Conservation (phyloP, 2,329 filamentous ascomycete genomes). For the Cladosporium sp. region DNA sequence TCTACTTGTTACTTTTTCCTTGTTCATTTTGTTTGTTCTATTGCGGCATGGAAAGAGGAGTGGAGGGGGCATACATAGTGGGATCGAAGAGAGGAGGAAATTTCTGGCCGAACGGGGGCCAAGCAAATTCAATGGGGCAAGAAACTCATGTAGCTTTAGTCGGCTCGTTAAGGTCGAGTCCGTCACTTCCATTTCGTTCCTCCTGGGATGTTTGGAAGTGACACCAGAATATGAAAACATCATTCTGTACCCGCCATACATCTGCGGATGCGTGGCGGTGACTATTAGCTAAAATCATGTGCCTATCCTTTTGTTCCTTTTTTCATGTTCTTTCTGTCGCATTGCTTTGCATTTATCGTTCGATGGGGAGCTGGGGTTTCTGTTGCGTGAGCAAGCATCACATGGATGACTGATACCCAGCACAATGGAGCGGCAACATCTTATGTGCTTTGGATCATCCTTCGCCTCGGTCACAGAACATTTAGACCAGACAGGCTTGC, state of each 20-base stretch:
- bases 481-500: too few relatives aligned
- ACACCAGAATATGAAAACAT: background rate
- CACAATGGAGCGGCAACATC: too few relatives aligned
- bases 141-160: slow-evolving; percentile 6
- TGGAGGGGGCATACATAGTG: slow-evolving; percentile 3
- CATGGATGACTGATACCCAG: too few relatives aligned
- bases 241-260: slow-evolving; percentile 4
- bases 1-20: background rate
- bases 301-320: background rate
- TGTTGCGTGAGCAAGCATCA: too few relatives aligned
- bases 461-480: too few relatives aligned
- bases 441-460: too few relatives aligned
- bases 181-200: background rate
- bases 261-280: background rate
- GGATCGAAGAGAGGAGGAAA: background rate
- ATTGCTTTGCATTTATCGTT: too few relatives aligned
- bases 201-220: background rate
- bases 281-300: background rate
- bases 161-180: slow-evolving; percentile 13
- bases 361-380: too few relatives aligned
- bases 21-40: background rate
- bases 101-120: background rate
- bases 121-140: slow-evolving; percentile 2
- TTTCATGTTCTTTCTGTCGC: background rate
- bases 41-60: background rate